Evolutionary conservation across 306 rosid species (phyloP), one percentile per base, ranked within the genome.

Genomic region (Spatholobus suberectus): DNA sequence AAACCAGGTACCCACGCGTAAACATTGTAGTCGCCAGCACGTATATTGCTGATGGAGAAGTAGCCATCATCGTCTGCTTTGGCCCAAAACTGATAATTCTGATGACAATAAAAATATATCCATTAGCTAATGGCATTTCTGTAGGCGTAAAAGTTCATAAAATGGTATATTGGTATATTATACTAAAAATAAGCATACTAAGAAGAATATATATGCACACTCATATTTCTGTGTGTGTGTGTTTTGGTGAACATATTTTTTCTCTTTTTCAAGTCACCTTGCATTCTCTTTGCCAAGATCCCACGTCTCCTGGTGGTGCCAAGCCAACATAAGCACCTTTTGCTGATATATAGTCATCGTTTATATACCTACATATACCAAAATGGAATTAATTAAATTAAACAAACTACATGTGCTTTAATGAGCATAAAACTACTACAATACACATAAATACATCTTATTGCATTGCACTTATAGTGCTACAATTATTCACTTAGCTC

Each of bases 271-370:
- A 20, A 54, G 49, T 85, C 47, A 95, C 99, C 96, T 94, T 94
- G 85, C 92, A 74, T 82, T 93, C 99, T 83, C 85, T 86, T 86
- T 96, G 99, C 98, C 98, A 96, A 18, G 99, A 93, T 77, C 99
- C 99, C 57, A 81, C 90, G 5, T 84, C 94, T 7, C 99, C 99
- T 0, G 92, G 97, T 51, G 92, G 79, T 78, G 99, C 97, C 89
- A 96, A 83, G 6, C 98, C 98, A 27, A 96, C 93, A 74, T 85
- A 87, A 8, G 98, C 94, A 61, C 90, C 89, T 79, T 83, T 84
- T 46, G 91, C 96, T 49, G 93, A 73, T 26, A 92, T 43, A 41
- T 43, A 17, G 13, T 80, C 88, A 38, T 86, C 86, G 23, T 84
- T 68, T 34, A 90, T 23, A 76, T 70, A 90, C 86, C 98, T 93